A percentile compares a stretch with the other conserved stretches of the same genome.
These are phyloP conservation scores for Rosa rugosa DNA, from an alignment of 306 rosid genomes.

Conservation along the genomic window DNA sequence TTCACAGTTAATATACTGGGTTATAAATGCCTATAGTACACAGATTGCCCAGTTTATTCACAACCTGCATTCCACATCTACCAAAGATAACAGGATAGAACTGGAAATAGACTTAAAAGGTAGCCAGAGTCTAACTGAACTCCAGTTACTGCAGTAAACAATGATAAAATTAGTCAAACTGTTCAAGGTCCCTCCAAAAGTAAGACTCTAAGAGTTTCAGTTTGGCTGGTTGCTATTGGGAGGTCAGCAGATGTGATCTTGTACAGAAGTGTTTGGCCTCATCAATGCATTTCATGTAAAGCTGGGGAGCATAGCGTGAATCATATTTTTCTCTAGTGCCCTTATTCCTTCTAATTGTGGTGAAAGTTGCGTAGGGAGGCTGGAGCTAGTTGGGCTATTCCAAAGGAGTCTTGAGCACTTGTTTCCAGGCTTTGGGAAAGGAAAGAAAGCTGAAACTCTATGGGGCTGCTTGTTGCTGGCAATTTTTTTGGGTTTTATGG, in stretches of 20 bases:
- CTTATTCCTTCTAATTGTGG: not conserved
- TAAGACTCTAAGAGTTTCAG: not conserved
- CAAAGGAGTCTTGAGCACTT: not conserved
- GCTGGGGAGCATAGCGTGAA: not conserved
- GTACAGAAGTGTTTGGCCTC: not conserved
- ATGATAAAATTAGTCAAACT: not conserved
- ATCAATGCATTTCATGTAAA: not conserved
- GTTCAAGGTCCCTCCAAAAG: not conserved
- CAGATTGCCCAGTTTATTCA: slow-evolving; percentile 1
- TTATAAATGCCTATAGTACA: slow-evolving; percentile 13
- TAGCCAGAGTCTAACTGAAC: not conserved
- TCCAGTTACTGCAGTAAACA: not conserved
- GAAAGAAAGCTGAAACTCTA: not conserved
- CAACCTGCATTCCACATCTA: slow-evolving; percentile 2
- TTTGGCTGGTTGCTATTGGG: not conserved
- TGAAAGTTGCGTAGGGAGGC: not conserved
- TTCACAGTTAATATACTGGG: slow-evolving; percentile 5
- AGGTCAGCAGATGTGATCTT: not conserved
- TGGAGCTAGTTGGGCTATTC: not conserved
- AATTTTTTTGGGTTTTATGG: not conserved
- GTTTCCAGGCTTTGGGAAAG: not conserved
- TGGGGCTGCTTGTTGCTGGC: not conserved
- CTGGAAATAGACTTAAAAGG: not conserved
- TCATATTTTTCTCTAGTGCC: not conserved
- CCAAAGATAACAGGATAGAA: not conserved